phyloP scores from a whole-genome alignment of 1,284 basidiomycete genomes.

The Trichosporon asahii region DNA sequence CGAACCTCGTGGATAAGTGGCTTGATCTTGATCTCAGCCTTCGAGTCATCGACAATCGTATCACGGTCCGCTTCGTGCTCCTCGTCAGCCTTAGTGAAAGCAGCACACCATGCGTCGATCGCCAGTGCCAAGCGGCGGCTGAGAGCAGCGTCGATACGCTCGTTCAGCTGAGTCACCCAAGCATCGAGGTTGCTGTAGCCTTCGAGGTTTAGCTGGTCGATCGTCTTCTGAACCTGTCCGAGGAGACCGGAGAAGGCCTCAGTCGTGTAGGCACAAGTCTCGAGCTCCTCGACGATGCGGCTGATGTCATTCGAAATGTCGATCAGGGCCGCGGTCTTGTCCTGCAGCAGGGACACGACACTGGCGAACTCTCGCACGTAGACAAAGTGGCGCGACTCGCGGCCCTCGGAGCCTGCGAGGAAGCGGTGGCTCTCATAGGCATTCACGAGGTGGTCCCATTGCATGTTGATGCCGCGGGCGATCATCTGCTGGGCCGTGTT shows the following conservation, averaged over 20 bases:
- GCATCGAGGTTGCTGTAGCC: conserved; percentile 97
- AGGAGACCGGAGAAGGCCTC: conserved; percentile 78
- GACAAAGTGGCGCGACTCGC: conserved; percentile 83
- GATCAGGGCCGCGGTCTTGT: conserved; percentile 91
- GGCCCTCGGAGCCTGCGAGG: conserved; percentile 63
- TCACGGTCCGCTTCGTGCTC: conserved; percentile 70
- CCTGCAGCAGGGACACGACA: conserved; percentile 82
- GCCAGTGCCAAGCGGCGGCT: conserved; percentile 73
- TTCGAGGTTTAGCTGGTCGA: conserved; percentile 90
- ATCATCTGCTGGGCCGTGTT: conserved; percentile 90
- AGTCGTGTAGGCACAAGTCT: conserved; percentile 75
- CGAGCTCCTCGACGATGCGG: conserved; percentile 78
- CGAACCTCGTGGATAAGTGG: conserved; percentile 90
- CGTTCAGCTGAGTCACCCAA: conserved; percentile 87
- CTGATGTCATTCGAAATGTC: conserved; percentile 84
- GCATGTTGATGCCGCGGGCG: conserved; percentile 76
- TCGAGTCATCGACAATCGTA: conserved; percentile 18
- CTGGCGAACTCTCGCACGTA: conserved; percentile 95
- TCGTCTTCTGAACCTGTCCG: conserved; percentile 80
- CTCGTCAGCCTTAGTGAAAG: conserved; percentile 73
- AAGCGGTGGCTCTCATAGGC: conserved; percentile 79
- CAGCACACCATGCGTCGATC: conserved; percentile 80
- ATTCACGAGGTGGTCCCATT: conserved; percentile 96
- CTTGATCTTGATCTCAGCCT: conserved; percentile 55
- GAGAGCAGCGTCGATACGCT: conserved; percentile 77